Evolutionary conservation across 2,329 filamentous ascomycete genomes (phyloP).

Genomic region (Zopfia rhizophila): DNA sequence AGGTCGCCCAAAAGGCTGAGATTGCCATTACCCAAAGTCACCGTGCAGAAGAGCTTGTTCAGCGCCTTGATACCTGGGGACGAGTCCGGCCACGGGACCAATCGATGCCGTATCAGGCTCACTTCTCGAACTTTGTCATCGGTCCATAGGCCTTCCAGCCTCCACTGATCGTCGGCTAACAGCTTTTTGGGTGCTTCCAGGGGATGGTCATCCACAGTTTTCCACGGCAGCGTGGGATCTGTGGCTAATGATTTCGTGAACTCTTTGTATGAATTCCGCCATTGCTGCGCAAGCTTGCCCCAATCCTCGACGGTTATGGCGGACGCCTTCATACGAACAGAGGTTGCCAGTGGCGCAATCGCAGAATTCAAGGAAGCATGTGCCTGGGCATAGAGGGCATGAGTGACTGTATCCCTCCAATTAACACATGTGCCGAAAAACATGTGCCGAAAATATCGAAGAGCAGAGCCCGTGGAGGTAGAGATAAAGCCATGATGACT

Average conservation of each 20-base stretch:
- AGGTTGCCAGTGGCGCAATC: constrained; percentile 57
- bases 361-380: constrained; percentile 59
- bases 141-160: constrained; percentile 68
- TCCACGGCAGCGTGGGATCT: constrained; percentile 61
- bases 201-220: constrained; percentile 79
- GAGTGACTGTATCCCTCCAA: constrained; percentile 75
- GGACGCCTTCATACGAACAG: constrained; percentile 60
- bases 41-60: constrained; percentile 64
- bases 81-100: constrained; percentile 76
- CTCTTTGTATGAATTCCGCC: constrained; percentile 70
- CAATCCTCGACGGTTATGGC: constrained; percentile 68
- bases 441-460: constrained; percentile 85
- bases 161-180: constrained; percentile 63
- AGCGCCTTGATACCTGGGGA: constrained; percentile 67
- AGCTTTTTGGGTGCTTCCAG: constrained; percentile 69
- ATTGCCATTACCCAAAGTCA: constrained; percentile 82
- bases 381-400: constrained; percentile 65
- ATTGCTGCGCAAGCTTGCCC: constrained; percentile 73
- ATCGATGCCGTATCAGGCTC: constrained; percentile 76
- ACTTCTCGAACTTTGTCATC: constrained; percentile 50
- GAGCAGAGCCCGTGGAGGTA: constrained; percentile 66
- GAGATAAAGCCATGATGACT: constrained; percentile 34
- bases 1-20: constrained; percentile 73
- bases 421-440: constrained; percentile 77
- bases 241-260: constrained; percentile 69